These are phyloP conservation scores for Colletotrichum truncatum DNA, from an alignment of 2,329 filamentous ascomycete species.

Conservation along the genomic window DNA sequence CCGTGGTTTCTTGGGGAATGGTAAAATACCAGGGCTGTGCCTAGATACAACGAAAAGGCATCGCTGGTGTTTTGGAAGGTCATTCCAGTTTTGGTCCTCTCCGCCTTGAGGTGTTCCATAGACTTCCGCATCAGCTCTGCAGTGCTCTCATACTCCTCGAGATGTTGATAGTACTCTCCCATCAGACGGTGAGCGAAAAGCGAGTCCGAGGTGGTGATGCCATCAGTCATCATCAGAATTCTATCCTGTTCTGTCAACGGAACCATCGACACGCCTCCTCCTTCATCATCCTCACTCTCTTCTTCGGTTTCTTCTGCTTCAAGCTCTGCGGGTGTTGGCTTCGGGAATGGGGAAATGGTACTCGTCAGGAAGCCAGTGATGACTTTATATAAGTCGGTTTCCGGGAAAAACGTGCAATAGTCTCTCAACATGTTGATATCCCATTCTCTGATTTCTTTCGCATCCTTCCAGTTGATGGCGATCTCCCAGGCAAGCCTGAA, in stretches of 20 bases:
- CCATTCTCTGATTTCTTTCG: slow-evolving; percentile 77
- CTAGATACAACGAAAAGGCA: slow-evolving; percentile 79
- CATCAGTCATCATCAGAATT: slow-evolving; percentile 81
- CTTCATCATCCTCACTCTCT: slow-evolving; percentile 68
- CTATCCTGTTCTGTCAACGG: slow-evolving; percentile 80
- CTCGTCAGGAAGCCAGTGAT: slow-evolving; percentile 85
- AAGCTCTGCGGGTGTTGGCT: slow-evolving; percentile 36
- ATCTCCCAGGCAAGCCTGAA: slow-evolving; percentile 92
- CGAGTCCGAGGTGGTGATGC: slow-evolving; percentile 73
- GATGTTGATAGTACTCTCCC: slow-evolving; percentile 81
- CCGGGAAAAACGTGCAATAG: slow-evolving; percentile 86
- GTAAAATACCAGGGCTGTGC: slow-evolving; percentile 88
- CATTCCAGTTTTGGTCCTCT: slow-evolving; percentile 74
- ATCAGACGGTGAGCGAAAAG: slow-evolving; percentile 85
- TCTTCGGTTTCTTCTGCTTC: slow-evolving; percentile 48
- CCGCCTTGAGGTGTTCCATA: slow-evolving; percentile 65
- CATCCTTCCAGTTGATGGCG: slow-evolving; percentile 87
- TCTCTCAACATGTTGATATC: slow-evolving; percentile 81
- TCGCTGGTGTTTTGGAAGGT: slow-evolving; percentile 76
- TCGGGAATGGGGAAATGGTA: slow-evolving; percentile 83
- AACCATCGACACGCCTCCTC: slow-evolving; percentile 62
- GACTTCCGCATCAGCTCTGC: slow-evolving; percentile 84
- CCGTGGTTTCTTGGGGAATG: slow-evolving; percentile 90
- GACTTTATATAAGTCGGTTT: slow-evolving; percentile 83
- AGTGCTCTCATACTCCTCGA: slow-evolving; percentile 86